Percentiles rank a stretch among this genome's conserved stretches.
Evolutionary conservation across 208 protist species (phyloP).

Genomic region (Trypanosoma cruzi): DNA sequence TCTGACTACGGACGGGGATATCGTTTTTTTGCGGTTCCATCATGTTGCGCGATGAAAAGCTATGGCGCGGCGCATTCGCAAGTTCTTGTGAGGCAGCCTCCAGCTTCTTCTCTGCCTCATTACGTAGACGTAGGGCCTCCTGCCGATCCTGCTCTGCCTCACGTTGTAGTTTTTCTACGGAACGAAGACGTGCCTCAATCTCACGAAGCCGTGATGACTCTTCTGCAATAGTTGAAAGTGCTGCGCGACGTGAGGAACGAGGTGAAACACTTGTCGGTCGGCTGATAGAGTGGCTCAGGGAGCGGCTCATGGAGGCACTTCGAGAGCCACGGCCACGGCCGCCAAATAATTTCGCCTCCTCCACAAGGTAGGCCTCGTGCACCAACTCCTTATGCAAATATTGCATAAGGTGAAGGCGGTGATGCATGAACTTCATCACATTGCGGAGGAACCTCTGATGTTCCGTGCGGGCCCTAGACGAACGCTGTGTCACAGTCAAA

Average conservation of each 20-base stretch:
- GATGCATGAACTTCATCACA: constrained; percentile 73
- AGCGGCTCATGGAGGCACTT: constrained; percentile 20
- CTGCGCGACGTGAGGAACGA: constrained; percentile 25
- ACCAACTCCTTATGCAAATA: constrained; percentile 88
- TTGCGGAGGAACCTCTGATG: constrained; percentile 56
- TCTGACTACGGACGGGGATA: background rate
- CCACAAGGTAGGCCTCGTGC: constrained; percentile 75
- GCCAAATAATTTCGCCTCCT: constrained; percentile 64
- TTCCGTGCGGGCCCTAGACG: constrained; percentile 28
- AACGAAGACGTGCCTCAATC: constrained; percentile 68
- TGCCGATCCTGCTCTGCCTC: constrained; percentile 63
- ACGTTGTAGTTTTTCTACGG: constrained; percentile 69
- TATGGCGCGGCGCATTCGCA: background rate
- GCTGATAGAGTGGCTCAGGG: constrained; percentile 8
- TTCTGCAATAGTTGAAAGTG: constrained; percentile 22
- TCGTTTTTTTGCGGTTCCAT: background rate
- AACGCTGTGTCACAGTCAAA: constrained; percentile 27
- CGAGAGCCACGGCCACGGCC: constrained; percentile 12
- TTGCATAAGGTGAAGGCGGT: constrained; percentile 85
- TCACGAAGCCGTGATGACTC: constrained; percentile 61
- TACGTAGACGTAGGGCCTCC: constrained; percentile 54
- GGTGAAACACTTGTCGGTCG: constrained; percentile 26
- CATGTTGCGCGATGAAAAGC: background rate
- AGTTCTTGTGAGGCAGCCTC: constrained; percentile 16
- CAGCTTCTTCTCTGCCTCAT: constrained; percentile 57